Base-by-base conservation (phyloP, 495 filamentous ascomycete genomes). In the Hyaloscypha finlandica region DNA sequence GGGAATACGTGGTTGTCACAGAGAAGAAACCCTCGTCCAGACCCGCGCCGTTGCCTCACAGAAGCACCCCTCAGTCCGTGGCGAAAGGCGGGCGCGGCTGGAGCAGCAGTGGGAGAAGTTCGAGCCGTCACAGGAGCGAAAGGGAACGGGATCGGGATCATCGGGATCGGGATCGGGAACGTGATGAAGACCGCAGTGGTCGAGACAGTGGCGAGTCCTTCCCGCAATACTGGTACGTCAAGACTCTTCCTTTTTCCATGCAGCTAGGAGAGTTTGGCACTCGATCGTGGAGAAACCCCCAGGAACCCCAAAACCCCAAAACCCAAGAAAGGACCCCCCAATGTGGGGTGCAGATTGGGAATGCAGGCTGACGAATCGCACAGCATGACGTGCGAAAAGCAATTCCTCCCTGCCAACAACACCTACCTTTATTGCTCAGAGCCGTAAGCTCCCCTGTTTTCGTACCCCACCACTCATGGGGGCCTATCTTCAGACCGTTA, bases 381-480 rank as follows among this genome's bases (percentile, higher is more conserved):
- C 48, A 74, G 72, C 63, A 72, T 71, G 68, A 70, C 53, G 14
- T 74, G 72, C 55, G 72, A 74, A 67, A 74, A 71, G 65, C 68
- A 72, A 69, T 71, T 74, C 59, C 35, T 68, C 20, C 63, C 68
- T 2, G 64, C 66, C 9, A 67, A 70, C 60, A 70, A 56, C 54
- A 70, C 65, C 11, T 59, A 60, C 39, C 60, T 72, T 1, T 74
- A 74, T 45, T 74, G 72, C 30, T 74, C 72, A 11, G 69, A 71
- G 54, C 39, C 63, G 71, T 74, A 58, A 69, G 71, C 64, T 30
- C n/a, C 57, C 39, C 29, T 54, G 39, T 19, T 25, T 32, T 20
- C 39, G 25, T 9, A n/a, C 54, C 61, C 54, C 25, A 48, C 35
- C 54, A 65, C 29, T 57, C 51, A 32, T n/a, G 53, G 64, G 53